These are phyloP conservation scores for Brettanomyces bruxellensis DNA, from an alignment of 805 yeast genomes.

Conservation along the genomic window DNA sequence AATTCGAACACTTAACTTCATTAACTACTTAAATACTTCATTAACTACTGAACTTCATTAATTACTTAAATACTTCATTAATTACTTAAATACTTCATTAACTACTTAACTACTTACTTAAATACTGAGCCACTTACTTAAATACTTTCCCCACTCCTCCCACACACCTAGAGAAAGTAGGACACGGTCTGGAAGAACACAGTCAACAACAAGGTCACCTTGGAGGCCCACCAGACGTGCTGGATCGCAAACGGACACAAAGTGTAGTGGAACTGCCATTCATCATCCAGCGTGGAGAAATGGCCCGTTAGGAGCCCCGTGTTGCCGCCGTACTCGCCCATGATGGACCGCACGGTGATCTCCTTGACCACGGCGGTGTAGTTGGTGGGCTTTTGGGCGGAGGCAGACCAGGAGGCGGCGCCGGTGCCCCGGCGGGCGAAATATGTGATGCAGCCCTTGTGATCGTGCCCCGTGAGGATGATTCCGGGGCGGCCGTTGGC, in stretches of 20 bases:
- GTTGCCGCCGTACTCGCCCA: conserved; percentile 96
- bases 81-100: too few relatives aligned
- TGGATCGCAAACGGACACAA: conserved; percentile 80
- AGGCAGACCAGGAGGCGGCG: conserved; percentile 47
- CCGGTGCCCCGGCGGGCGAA: conserved; percentile 36
- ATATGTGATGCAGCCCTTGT: conserved; percentile 78
- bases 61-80: too few relatives aligned
- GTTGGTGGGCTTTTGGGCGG: conserved; percentile 26
- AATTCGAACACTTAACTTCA: too few relatives aligned
- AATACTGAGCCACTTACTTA: too few relatives aligned
- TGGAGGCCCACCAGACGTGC: conserved; percentile 94
- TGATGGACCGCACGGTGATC: conserved; percentile 82
- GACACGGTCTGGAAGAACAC: conserved; percentile 18
- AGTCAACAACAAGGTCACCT: conserved; percentile 38
- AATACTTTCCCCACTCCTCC: too few relatives aligned
- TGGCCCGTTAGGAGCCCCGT: conserved; percentile 78
- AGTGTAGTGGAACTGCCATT: conserved; percentile 61
- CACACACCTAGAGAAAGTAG: background rate
- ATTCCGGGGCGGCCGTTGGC: conserved; percentile 62
- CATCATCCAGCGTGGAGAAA: conserved; percentile 30
- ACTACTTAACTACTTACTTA: too few relatives aligned
- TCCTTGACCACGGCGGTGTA: conserved; percentile 45
- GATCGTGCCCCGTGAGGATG: conserved; percentile 91
- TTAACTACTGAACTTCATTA: too few relatives aligned
- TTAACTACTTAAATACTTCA: too few relatives aligned